Evolutionary conservation across 257 asterid species (phyloP).

Genomic region (Gynochthodes officinalis): DNA sequence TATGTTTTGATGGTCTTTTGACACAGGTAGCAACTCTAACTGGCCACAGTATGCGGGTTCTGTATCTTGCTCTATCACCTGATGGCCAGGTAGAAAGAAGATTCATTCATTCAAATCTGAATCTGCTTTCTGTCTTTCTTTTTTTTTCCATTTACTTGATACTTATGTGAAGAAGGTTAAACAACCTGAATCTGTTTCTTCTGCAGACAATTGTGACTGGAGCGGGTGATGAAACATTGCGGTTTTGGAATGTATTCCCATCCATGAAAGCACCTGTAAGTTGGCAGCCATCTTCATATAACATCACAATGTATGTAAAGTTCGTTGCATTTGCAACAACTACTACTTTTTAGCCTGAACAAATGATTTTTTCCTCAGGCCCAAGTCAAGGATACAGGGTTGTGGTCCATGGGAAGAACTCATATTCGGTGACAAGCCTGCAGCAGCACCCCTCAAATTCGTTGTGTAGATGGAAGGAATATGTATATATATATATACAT

Average conservation of each 20-base stretch:
- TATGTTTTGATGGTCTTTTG: not conserved
- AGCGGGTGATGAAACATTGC: constrained; percentile 94
- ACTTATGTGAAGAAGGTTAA: not conserved
- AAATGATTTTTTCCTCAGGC: constrained; percentile 38
- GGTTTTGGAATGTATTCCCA: constrained; percentile 94
- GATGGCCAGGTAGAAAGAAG: constrained; percentile 98
- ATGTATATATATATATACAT: no score
- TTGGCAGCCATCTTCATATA: no score
- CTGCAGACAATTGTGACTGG: constrained; percentile 90
- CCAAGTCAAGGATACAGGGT: constrained; percentile 76
- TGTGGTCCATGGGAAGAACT: constrained; percentile 92
- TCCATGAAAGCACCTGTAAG: constrained; percentile 78
- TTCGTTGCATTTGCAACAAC: no score
- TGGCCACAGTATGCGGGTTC: constrained; percentile 85
- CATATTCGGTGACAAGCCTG: constrained; percentile 42
- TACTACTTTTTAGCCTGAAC: no score
- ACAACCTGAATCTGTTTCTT: not conserved
- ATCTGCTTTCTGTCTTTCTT: not conserved
- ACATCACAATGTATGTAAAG: no score
- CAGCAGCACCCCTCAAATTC: no score
- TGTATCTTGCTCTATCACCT: constrained; percentile 92
- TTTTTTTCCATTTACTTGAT: no score
- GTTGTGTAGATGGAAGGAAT: not conserved
- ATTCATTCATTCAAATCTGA: not conserved
- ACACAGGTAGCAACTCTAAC: constrained; percentile 89